Evolutionary conservation across 768 basidiomycete species (phyloP), one percentile per base, ranked within the genome.

Genomic region (Paxillus involutus): DNA sequence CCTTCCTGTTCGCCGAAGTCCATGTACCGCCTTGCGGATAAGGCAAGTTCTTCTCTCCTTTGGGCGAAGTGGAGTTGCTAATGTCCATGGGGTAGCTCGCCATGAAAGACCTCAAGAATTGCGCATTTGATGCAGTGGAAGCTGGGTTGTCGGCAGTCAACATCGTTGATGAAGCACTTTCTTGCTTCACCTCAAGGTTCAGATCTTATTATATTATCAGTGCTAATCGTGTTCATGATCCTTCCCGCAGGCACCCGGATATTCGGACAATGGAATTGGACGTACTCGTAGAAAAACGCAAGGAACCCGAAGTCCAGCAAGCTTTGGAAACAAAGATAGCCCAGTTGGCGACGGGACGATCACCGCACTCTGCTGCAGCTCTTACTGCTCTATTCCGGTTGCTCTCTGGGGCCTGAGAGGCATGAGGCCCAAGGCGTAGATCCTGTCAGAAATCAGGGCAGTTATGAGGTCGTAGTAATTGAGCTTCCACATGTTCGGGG

Each of bases 1-100:
- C 60, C 60, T 3, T 32, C 45, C 8, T 72, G 71, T 49, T 72
- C 71, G 14, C 71, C 72, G 8, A 73, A 72, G 59, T 73, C 72
- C 0, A 73, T 73, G 70, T 73, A 72, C 32, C 68, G 68, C 48
- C 54, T 73, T 0, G 71, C 73, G 6, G 46, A 60, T 21, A 68
- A 71, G n/a, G 72, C 70, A 21, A 54, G 58, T 2, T n/a, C 14
- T 6, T 5, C 1, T 44, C 13, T 50, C 7, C 9, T 44, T 24
- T 9, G 32, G 29, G 24, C n/a, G 8, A 26, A 6, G 36, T 26
- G 6, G 33, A 17, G 16, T 43, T 3, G n/a, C 26, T 29, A 8
- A 32, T 48, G 30, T 17, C 3, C 17, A 29, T 5, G 35, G 41
- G 16, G 24, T 16, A 65, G 64, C 16, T 65, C 13, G 59, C 40